These are phyloP conservation scores for Erigeron canadensis DNA, from an alignment of 129 eudicot genomes.

Conservation along the genomic window DNA sequence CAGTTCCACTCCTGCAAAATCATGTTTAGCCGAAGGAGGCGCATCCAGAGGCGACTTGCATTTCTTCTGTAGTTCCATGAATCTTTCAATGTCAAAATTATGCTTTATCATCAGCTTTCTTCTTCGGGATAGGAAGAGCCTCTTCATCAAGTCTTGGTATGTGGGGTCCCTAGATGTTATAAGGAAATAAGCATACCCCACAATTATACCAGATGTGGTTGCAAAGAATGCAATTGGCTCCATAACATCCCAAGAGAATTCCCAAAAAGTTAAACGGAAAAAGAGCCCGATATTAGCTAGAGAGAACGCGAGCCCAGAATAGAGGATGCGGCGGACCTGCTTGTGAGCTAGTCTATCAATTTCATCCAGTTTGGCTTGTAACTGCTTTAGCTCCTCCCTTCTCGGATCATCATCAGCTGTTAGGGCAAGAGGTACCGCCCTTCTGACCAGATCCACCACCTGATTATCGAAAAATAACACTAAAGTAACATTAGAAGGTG, in stretches of 20 bases:
- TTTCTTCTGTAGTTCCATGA: conserved; percentile 62
- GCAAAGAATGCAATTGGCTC: conserved; percentile 87
- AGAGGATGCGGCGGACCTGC: conserved; percentile 80
- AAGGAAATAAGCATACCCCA: conserved; percentile 81
- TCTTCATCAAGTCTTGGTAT: conserved; percentile 83
- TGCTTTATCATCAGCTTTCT: conserved; percentile 71
- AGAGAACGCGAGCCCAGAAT: conserved; percentile 70
- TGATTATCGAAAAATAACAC: conserved; percentile 18
- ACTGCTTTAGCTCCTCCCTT: conserved; percentile 58
- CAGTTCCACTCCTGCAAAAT: conserved; percentile 47
- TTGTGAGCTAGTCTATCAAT: conserved; percentile 76
- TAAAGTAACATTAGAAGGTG: not conserved
- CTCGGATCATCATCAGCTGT: conserved; percentile 77
- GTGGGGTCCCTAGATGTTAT: conserved; percentile 81
- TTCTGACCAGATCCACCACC: conserved; percentile 87
- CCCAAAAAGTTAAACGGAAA: conserved; percentile 93
- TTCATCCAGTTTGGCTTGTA: conserved; percentile 67
- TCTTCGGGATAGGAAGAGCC: conserved; percentile 77
- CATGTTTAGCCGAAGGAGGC: conserved; percentile 36
- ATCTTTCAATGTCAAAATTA: conserved; percentile 58
- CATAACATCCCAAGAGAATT: conserved; percentile 98
- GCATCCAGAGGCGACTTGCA: conserved; percentile 56
- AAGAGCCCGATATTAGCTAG: conserved; percentile 72
- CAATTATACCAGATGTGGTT: conserved; percentile 62
- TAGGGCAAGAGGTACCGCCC: conserved; percentile 80